These are phyloP conservation scores for Tylopilus sp. DNA, from an alignment of 768 basidiomycete species.

Conservation along the genomic window DNA sequence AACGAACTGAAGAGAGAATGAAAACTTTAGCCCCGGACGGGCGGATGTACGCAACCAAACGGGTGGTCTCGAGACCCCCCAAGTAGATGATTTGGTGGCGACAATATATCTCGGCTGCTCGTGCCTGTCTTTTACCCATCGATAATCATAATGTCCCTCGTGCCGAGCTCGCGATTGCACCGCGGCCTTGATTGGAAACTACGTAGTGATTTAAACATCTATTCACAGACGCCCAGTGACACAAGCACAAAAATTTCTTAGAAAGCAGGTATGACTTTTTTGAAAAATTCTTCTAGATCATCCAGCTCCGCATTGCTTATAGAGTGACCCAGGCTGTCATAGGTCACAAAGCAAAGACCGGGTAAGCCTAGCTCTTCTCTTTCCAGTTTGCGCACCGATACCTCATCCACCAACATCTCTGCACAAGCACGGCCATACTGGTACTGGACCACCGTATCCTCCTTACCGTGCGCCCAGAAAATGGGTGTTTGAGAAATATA, in stretches of 20 bases:
- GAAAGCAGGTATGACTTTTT: neutral
- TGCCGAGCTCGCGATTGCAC: too few species aligned
- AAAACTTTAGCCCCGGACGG: neutral
- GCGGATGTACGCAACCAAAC: neutral
- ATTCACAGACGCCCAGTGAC: neutral
- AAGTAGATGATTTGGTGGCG: conserved; percentile 5
- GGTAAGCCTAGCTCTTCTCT: neutral
- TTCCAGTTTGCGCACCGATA: neutral
- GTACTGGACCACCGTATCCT: neutral
- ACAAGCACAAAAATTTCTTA: neutral
- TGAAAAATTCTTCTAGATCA: neutral
- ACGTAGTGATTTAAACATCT: neutral
- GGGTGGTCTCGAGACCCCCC: conserved; percentile 31
- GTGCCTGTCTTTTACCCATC: neutral
- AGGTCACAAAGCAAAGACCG: conserved; percentile 4
- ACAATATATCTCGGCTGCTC: conserved; percentile 9
- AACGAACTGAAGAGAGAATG: neutral
- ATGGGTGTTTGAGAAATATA: neutral
- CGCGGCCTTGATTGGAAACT: too few species aligned
- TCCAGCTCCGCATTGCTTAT: neutral
- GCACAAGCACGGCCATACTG: neutral
- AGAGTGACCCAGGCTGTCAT: neutral
- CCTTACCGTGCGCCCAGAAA: neutral
- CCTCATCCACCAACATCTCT: neutral
- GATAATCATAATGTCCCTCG: too few species aligned